Percentiles rank a stretch among this genome's conserved stretches.
phyloP scores from a whole-genome alignment of 148 eudicot genomes.

The Nepenthes gracilis region DNA sequence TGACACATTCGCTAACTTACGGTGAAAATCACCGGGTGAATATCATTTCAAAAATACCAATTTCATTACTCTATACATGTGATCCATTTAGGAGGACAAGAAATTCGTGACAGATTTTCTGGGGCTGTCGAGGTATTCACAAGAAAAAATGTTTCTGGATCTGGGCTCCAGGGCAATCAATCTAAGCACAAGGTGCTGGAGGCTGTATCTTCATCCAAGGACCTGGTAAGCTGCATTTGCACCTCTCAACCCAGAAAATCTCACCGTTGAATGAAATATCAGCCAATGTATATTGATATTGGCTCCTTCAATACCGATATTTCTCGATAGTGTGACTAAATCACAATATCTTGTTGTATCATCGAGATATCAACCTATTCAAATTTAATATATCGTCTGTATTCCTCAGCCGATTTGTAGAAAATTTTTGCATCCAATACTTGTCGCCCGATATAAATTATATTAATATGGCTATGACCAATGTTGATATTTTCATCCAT shows the following conservation, averaged over 20 bases:
- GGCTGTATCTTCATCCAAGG: slow-evolving; percentile 16
- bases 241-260: not conserved
- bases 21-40: not conserved
- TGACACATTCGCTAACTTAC: not conserved
- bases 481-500: too few species aligned
- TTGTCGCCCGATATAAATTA: too few species aligned
- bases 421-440: too few species aligned
- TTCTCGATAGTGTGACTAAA: too few species aligned
- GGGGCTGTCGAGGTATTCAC: slow-evolving; percentile 25
- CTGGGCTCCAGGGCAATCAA: slow-evolving; percentile 20
- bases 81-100: slow-evolving; percentile 12
- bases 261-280: too few species aligned
- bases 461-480: too few species aligned
- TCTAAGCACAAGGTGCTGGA: slow-evolving; percentile 26
- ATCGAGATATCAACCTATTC: too few species aligned
- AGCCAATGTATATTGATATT: not conserved
- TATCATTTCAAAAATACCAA: not conserved
- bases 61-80: not conserved
- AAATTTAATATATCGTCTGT: too few species aligned
- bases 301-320: not conserved
- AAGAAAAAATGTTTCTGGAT: slow-evolving; percentile 24
- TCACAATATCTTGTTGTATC: too few species aligned
- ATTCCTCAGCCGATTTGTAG: too few species aligned
- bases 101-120: slow-evolving; percentile 18
- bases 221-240: slow-evolving; percentile 14